A percentile compares a stretch with the other conserved stretches of the same genome.
phyloP scores from a whole-genome alignment of 1,284 basidiomycete species.

The Mycosarcoma maydis region DNA sequence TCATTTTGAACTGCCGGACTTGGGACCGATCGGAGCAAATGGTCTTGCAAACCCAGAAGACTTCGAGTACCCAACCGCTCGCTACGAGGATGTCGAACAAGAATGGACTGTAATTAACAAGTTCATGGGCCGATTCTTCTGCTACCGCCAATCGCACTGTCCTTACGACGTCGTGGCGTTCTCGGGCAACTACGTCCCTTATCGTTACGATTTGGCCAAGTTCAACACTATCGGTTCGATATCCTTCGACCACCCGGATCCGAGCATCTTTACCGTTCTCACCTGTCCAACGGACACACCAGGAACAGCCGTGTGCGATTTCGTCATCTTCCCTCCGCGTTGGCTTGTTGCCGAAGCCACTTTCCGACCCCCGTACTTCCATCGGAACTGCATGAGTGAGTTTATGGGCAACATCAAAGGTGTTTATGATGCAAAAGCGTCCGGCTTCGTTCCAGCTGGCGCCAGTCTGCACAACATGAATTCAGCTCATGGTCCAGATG shows the following conservation, averaged over 20 bases:
- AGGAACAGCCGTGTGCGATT: constrained; percentile 71
- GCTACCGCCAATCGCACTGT: constrained; percentile 74
- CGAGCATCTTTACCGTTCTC: constrained; percentile 61
- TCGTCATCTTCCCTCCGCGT: constrained; percentile 54
- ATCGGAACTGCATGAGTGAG: constrained; percentile 48
- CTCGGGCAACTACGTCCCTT: constrained; percentile 75
- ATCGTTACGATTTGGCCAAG: constrained; percentile 77
- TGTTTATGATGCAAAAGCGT: constrained; percentile 50
- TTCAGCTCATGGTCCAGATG: constrained; percentile 59
- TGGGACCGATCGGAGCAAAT: constrained; percentile 74
- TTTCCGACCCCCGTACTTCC: constrained; percentile 50
- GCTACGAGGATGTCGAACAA: constrained; percentile 72
- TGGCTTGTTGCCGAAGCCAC: constrained; percentile 44
- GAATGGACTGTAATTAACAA: constrained; percentile 68
- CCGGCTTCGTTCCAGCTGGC: constrained; percentile 49
- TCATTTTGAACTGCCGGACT: constrained; percentile 75
- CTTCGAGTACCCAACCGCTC: constrained; percentile 75
- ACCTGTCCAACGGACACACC: constrained; percentile 70
- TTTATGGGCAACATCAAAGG: constrained; percentile 51
- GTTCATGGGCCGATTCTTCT: constrained; percentile 73
- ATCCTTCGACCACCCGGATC: constrained; percentile 70
- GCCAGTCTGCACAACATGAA: constrained; percentile 58
- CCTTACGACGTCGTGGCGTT: constrained; percentile 80
- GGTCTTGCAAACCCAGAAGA: constrained; percentile 70
- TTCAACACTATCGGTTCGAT: constrained; percentile 76